Percentiles rank a stretch among this genome's conserved stretches.
phyloP scores from a whole-genome alignment of 2,329 filamentous ascomycete species.

The Beauveria varroae region DNA sequence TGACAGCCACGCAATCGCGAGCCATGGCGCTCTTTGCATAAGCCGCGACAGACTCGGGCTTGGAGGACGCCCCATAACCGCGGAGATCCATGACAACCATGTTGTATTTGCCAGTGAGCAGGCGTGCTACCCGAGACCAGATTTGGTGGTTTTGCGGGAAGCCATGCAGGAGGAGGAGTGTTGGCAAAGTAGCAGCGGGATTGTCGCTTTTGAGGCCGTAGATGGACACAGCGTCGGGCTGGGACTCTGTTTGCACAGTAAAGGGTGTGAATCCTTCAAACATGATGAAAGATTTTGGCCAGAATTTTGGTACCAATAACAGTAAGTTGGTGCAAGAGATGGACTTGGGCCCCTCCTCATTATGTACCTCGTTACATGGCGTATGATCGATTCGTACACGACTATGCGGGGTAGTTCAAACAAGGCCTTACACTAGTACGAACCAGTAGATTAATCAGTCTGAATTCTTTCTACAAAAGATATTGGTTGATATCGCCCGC shows the following conservation, averaged over 20 bases:
- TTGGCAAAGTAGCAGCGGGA: conserved; percentile 19
- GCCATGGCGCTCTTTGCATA: conserved; percentile 45
- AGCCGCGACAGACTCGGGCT: conserved; percentile 26
- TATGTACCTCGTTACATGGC: too few species aligned
- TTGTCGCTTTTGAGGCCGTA: conserved; percentile 32
- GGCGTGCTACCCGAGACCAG: conserved; percentile 39
- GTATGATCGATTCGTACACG: too few species aligned
- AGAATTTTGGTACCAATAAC: background rate
- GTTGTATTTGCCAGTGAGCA: conserved; percentile 31
- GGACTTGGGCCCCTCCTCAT: too few species aligned
- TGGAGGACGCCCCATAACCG: conserved; percentile 44
- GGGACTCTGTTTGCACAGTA: conserved; percentile 26
- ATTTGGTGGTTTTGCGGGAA: conserved; percentile 45
- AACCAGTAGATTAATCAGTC: too few species aligned
- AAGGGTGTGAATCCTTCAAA: conserved; percentile 33
- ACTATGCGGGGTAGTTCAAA: too few species aligned
- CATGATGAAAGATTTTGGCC: conserved; percentile 20
- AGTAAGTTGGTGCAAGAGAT: background rate
- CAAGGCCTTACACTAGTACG: too few species aligned
- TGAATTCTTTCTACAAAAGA: background rate
- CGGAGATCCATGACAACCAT: conserved; percentile 41
- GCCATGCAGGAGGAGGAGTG: conserved; percentile 43
- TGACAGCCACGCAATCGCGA: conserved; percentile 36
- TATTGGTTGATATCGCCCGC: background rate
- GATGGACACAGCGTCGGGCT: conserved; percentile 31